Percentiles rank a stretch among this genome's conserved stretches.
These are phyloP conservation scores for Boletus holoroseus DNA, from an alignment of 1,284 basidiomycete genomes.

Conservation along the genomic window DNA sequence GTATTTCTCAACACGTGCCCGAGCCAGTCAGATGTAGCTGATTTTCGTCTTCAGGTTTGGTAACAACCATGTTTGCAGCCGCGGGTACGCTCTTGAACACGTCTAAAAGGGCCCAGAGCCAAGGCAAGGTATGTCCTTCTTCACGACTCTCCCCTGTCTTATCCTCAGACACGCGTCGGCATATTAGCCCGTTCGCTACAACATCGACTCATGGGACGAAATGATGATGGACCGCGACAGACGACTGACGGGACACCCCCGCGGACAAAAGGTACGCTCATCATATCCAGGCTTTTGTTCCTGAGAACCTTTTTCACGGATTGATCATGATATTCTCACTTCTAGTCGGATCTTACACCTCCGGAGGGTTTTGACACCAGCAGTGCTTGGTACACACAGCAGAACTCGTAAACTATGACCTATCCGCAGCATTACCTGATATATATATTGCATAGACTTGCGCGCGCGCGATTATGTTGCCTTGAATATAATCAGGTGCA, in stretches of 20 bases:
- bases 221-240: constrained; percentile 94
- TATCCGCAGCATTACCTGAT: constrained; percentile 6
- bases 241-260: constrained; percentile 79
- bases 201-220: constrained; percentile 83
- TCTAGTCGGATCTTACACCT: constrained; percentile 66
- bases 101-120: constrained; percentile 75
- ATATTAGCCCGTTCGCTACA: constrained; percentile 73
- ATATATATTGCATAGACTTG: constrained; percentile 21
- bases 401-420: constrained; percentile 23
- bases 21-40: background rate
- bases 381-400: constrained; percentile 73
- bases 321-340: background rate
- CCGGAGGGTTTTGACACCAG: constrained; percentile 73
- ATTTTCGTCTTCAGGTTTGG: constrained; percentile 51
- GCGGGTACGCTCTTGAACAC: constrained; percentile 81
- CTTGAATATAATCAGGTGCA: background rate
- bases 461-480: background rate
- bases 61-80: constrained; percentile 84
- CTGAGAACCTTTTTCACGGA: background rate
- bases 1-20: constrained; percentile 37
- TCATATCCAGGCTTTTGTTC: background rate
- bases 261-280: constrained; percentile 76
- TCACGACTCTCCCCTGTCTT: background rate
- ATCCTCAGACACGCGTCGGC: background rate
- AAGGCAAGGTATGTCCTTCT: constrained; percentile 69